Evolutionary conservation across 176 grass and related monocot species (phyloP).

Genomic region (Paspalum vaginatum): DNA sequence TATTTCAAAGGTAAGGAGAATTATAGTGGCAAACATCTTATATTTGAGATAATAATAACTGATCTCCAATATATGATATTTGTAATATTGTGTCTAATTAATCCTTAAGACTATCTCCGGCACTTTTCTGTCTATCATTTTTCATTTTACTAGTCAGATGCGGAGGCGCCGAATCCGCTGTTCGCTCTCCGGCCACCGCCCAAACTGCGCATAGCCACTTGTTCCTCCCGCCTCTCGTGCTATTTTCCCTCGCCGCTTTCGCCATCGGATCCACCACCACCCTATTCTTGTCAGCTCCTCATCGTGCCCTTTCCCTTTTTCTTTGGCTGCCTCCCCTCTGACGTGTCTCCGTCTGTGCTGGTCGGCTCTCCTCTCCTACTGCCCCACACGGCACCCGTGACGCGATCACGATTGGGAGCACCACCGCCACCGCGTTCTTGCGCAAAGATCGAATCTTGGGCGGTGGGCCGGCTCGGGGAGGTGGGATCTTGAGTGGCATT

Average conservation of each 20-base stretch:
- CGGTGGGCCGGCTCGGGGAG: neutral
- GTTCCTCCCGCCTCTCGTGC: neutral
- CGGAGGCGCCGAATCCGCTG: too few species aligned
- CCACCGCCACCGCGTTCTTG: neutral
- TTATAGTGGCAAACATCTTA: too few species aligned
- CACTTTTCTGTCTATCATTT: too few species aligned
- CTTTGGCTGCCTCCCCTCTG: neutral
- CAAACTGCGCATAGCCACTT: constrained; percentile 1
- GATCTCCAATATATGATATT: too few species aligned
- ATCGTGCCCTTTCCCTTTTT: neutral
- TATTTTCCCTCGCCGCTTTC: constrained; percentile 9
- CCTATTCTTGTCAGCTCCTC: constrained; percentile 31
- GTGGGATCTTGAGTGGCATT: constrained; percentile 10
- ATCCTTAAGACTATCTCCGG: too few species aligned
- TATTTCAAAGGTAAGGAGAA: too few species aligned
- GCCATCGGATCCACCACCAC: neutral
- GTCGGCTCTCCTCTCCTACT: neutral
- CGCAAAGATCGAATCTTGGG: constrained; percentile 29
- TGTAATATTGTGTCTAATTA: too few species aligned
- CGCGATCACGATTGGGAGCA: constrained; percentile 10
- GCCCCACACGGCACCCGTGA: neutral
- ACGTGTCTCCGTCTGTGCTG: constrained; percentile 23
- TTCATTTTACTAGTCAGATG: too few species aligned
- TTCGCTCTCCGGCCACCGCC: neutral
- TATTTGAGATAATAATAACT: too few species aligned